Evolutionary conservation across 2,329 filamentous ascomycete species (phyloP), one percentile per base, ranked within the genome.

Genomic region (Tympanopsis confertula): DNA sequence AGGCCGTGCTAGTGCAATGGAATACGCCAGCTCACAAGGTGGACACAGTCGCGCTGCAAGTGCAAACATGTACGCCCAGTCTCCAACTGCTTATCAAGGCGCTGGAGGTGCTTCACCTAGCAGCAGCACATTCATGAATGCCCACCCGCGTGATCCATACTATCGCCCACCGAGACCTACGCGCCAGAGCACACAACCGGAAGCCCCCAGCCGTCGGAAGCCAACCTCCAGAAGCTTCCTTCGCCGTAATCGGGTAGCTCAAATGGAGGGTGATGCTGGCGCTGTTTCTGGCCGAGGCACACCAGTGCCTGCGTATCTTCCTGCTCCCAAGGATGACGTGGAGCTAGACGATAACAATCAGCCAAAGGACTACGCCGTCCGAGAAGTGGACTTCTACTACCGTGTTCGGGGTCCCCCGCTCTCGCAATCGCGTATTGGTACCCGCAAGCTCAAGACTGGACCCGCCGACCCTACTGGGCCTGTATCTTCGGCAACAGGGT

Each of bases 301-400:
- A 3, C 63, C 65, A 7, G 50, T 60, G 3, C 65, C 71, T 22
- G 71, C 70, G 5, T 73, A 74, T 48, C 53, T 76, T 22, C 64
- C 68, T 17, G 61, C 62, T 10, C 51, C 59, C 10, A 61, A 58
- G 42, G 10, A 71, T 13, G 71, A 77, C 39, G 62, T 68, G 13
- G 66, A 70, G 28, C 56, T 68, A 5, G 62, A 67, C 14, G 64
- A 70, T 37, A 53, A 10, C 7, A 10, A 41, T 46, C 55, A 46
- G 45, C 63, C 58, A 40, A 75, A 71, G 2, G 76, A 81, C 45
- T 79, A 79, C 48, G 73, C 75, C 3, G 74, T 78, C 1, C 69
- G 76, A 37, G 76, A 81, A 54, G 74, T 77, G 3, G 76, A 81
- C 51, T 79, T 78, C 49, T 80, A 79, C 53, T 81, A 81, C 45